Conservation (phyloP, 169 alveolate genomes). For the Cryptosporidium canis region DNA sequence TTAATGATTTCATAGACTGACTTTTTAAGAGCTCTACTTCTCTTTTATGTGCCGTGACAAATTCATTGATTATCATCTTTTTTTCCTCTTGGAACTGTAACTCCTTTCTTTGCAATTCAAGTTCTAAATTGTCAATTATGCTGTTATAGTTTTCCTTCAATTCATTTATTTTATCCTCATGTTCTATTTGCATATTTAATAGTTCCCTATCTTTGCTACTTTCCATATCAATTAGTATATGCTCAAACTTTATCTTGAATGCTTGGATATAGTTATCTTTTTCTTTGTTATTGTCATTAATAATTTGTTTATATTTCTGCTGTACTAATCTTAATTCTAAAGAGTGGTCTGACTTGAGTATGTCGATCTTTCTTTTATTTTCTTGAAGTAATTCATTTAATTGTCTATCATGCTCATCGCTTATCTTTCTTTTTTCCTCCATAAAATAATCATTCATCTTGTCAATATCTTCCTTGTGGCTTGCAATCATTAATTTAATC, state of each 20-base stretch:
- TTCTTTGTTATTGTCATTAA: constrained; percentile 53
- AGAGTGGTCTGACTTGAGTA: constrained; percentile 53
- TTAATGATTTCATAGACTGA: background rate
- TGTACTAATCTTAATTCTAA: constrained; percentile 66
- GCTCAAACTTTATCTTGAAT: constrained; percentile 54
- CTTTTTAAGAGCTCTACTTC: constrained; percentile 24
- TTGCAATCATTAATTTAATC: constrained; percentile 46
- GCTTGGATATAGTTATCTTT: constrained; percentile 62
- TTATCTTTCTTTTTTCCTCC: constrained; percentile 51
- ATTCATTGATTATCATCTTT: constrained; percentile 46
- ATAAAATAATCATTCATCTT: constrained; percentile 68
- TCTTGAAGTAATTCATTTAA: constrained; percentile 46
- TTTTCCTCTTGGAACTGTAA: constrained; percentile 52
- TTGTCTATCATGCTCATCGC: constrained; percentile 61
- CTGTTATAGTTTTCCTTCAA: constrained; percentile 55
- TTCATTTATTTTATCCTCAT: constrained; percentile 58
- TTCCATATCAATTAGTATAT: constrained; percentile 64
- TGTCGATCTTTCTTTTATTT: constrained; percentile 60
- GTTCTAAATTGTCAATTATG: constrained; percentile 24
- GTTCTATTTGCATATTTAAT: constrained; percentile 45
- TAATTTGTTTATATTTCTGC: constrained; percentile 67
- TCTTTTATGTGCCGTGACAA: constrained; percentile 42
- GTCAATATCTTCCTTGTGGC: constrained; percentile 70
- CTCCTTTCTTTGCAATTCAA: constrained; percentile 56
- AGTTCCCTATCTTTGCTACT: constrained; percentile 62